Conservation (phyloP, 2,329 filamentous ascomycete genomes). For the Leptodontidium sp. region DNA sequence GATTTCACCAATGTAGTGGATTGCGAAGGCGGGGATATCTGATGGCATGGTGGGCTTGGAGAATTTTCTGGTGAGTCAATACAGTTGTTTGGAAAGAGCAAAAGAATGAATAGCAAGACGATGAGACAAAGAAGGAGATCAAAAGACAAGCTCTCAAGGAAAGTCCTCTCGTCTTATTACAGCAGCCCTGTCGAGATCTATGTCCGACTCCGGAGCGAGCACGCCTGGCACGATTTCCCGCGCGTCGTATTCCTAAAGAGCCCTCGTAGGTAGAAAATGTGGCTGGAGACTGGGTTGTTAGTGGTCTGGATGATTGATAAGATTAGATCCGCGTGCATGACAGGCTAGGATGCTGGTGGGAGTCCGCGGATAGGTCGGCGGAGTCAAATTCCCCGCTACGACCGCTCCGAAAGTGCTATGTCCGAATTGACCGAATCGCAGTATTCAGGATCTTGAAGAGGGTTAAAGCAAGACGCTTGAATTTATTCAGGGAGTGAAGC, state of each 20-base stretch:
- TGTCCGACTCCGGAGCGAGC: slow-evolving; percentile 9
- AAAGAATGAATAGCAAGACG: background rate
- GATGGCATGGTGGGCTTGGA: background rate
- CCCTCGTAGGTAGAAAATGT: background rate
- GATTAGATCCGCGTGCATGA: slow-evolving; percentile 20
- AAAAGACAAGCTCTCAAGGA: background rate
- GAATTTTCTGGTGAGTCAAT: background rate
- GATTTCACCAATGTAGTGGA: slow-evolving; percentile 23
- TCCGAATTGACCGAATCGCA: background rate
- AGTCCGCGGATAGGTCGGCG: background rate
- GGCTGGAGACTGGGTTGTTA: background rate
- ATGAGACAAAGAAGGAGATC: background rate
- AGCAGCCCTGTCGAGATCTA: background rate
- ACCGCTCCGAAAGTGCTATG: background rate
- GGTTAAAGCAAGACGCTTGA: too few relatives aligned
- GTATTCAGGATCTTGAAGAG: too few relatives aligned
- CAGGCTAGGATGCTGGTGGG: too few relatives aligned
- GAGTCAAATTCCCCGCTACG: background rate
- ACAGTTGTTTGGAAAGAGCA: background rate
- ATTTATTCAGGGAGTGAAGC: too few relatives aligned
- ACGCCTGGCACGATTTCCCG: background rate
- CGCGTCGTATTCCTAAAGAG: background rate
- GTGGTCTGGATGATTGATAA: slow-evolving; percentile 15
- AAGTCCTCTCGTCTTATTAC: slow-evolving; percentile 10
- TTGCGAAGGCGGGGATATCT: background rate